Evolutionary conservation across 495 filamentous ascomycete species (phyloP), one percentile per base, ranked within the genome.

Genomic region (Ramalina peruviana): DNA sequence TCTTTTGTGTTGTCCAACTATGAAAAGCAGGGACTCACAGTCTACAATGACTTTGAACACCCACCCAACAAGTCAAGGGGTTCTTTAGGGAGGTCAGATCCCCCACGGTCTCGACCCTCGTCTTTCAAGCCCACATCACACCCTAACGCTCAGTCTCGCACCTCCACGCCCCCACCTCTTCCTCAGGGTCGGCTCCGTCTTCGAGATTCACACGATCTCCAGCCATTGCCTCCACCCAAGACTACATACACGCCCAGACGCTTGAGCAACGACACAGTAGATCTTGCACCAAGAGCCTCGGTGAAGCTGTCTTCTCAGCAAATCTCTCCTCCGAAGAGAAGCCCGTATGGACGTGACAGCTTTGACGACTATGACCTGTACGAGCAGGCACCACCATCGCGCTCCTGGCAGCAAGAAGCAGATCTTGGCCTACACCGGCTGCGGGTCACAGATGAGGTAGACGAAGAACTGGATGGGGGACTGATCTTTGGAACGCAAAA

Each of bases 1-100:
- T 48, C 53, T 16, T 45, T 53, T 43, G 54, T 59, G 20, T 39
- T 61, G 20, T 54, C 57, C 37, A 51, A 55, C 21, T 53, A 59
- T 11, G 54, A 52, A 17, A 40, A 39, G n/a, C 36, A 46, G 16
- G 57, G 54, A 25, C 40, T 57, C 43, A 49, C 56, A 30, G 23
- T 54, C 10, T 30, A 54, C 46, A 49, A 52, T 23, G 25, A 57
- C n/a, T 20, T 12, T 40, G 27, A 46, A 27, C 43, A 6, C 16
- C 16, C 25, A 12, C 33, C 2, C 3, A 6, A 20, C 4, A 27
- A 10, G 27, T 2, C 16, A 42, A 1, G 40, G 21, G 2, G 11
- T 17, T 0, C 27, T 0, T n/a, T 10, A 45, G 42, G 42, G 17
- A 21, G n/a, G 21, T 26, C 20, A 45, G 27, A 45, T 12, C 20